Percentiles rank a stretch among this genome's conserved stretches.
Conservation (phyloP, 345 rosid species). For the Barbarea vulgaris region DNA sequence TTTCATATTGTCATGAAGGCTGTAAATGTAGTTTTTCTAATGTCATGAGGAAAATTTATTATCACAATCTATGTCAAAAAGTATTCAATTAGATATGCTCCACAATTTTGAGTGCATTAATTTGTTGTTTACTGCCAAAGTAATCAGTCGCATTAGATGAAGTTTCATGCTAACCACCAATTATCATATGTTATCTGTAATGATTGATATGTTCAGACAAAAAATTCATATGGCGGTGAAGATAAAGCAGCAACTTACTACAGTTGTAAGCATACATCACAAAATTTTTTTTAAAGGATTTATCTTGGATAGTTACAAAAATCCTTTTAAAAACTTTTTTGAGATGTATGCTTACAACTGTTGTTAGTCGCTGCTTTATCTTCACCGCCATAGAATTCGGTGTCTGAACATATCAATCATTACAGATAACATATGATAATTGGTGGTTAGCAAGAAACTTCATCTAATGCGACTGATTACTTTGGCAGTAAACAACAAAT, state of each 20-base stretch:
- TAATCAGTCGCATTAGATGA: background rate
- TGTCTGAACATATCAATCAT: constrained; percentile 25
- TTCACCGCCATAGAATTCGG: constrained; percentile 53
- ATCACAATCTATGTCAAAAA: no score
- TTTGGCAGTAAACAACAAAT: background rate
- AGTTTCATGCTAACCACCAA: background rate
- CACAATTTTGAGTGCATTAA: no score
- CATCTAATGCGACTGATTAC: background rate
- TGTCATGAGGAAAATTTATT: no score
- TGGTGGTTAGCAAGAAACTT: background rate
- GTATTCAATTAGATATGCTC: no score
- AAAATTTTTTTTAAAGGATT: constrained; percentile 62
- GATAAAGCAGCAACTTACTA: constrained; percentile 47
- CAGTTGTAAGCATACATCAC: constrained; percentile 35
- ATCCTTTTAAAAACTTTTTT: constrained; percentile 58
- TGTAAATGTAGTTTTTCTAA: no score
- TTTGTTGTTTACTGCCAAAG: no score
- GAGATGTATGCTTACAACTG: constrained; percentile 37
- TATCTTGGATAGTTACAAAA: constrained; percentile 48
- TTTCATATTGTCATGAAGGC: no score
- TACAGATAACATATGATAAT: background rate
- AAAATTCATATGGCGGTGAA: constrained; percentile 53
- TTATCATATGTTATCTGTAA: background rate
- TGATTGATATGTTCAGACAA: constrained; percentile 27
- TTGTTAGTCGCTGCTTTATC: constrained; percentile 48